Base-by-base conservation (phyloP, 176 grass and related monocot species). In the Ensete ventricosum region DNA sequence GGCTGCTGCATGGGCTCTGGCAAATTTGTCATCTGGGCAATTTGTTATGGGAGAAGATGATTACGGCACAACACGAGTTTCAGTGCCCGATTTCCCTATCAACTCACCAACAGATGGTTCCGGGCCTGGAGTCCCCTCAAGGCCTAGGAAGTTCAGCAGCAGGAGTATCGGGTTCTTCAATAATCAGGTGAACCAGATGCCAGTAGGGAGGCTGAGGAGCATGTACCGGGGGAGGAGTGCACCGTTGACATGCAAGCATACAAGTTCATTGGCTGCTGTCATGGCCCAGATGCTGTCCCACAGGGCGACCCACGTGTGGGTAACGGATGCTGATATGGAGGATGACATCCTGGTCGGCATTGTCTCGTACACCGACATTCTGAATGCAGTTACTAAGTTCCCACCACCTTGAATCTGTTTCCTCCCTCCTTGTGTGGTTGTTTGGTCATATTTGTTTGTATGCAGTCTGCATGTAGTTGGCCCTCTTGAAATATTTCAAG, bases 201-300 rank as follows among this genome's bases (percentile, higher is more conserved):
- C 81, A 58, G 75, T 54, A 2, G 20, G 60, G 62, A 53, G 14
- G 50, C 19, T 65, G 59, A 77, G 75, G 48, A 77, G 62, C 62
- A 53, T 83, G 69, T 84, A 83, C 64, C 76, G 79, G 26, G 73
- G 76, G 11, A 68, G 78, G 85, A 87, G 81, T 66, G 64, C 48
- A n/a, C 79, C 81, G 27, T 81, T 91, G 21, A 87, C 82, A 22
- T 91, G 88, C 73, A 85, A 77, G 69, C 19, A 71, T 9, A 85
- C 77, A 1, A 91, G 88, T 77, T 91, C 85, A 19, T 82, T 91
- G 12, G 88, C 88, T 0, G 88, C 88, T 0, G 82, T 91, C 50
- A 91, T 91, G 88, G 88, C 82, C 11, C 82, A 91, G 85, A 82
- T 85, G 85, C 73, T 91, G 51, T 82, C 88, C 59, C 80, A 87